Base-by-base conservation (phyloP, 2,329 filamentous ascomycete genomes). In the Fusarium robinianum region DNA sequence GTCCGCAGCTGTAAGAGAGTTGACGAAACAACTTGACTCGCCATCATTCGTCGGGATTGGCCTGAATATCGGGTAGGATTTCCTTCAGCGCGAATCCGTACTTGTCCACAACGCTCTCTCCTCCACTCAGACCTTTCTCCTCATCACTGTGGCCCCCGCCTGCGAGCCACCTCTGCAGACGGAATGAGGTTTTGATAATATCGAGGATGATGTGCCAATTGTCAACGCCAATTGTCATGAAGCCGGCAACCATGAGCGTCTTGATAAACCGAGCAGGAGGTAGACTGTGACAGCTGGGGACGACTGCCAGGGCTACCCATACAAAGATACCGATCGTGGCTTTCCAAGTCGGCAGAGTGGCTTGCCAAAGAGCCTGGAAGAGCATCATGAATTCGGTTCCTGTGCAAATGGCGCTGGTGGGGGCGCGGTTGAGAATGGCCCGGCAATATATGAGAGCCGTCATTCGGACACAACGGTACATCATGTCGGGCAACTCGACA, bases 341-440 rank as follows among this genome's bases (percentile, higher is more conserved):
- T 45, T 73, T 72, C 75, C 76, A 78, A 5, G 64, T 67, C 3
- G 70, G 61, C 22, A 78, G 62, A 2, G 72, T 69, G 5, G 76
- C 70, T 12, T 69, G 65, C 76, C 76, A 79, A 8, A 72, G 64
- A 3, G 68, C 68, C 10, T 63, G 64, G 76, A 76, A 80, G 5
- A 79, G 67, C 29, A 58, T 55, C 8, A 65, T 41, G 43, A 76
- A 72, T 29, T 76, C 72, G 7, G 56, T 48, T 4, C 64, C 47
- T 3, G 63, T 63, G 40, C 75, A 73, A 1, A 72, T 61, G 5
- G 55, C 44, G 38, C 70, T 69, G 10, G 77, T 73, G 0, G 76
- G 72, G 3, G 56, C 63, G 3, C 73, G 70, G 8, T 59, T 47
- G 19, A 69, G 59, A 27, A 80, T 73, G 3, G 76, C 73, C 3